Base-by-base conservation (phyloP, 1,284 basidiomycete genomes). In the Hortiboletus rubellus region DNA sequence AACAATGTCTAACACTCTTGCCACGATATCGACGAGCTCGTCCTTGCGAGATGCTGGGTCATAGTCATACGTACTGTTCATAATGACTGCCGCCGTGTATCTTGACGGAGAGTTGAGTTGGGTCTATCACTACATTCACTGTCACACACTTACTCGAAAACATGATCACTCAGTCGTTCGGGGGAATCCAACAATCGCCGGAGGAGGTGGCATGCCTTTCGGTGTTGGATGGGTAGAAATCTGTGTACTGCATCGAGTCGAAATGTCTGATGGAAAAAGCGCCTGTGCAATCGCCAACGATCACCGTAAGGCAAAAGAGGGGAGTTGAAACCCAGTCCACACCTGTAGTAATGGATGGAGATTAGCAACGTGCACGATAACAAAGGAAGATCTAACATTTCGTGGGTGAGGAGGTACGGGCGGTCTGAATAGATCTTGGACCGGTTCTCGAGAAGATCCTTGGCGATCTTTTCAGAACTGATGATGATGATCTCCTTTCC, bases 221-320 rank as follows among this genome's bases (percentile, higher is more conserved):
- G 41, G 7, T 64, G 50, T 37, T 60, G 63, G 18, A 31, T 36
- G 5, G 52, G 55, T 3, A 77, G 55, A 27, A 78, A 74, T 33
- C 50, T 43, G 0, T 40, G 14, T 10, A 24, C 47, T 2, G 47
- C 46, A 3, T 53, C 50, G 1, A 27, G 11, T 4, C 50, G 33
- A 24, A 52, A 72, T 11, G 61, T 59, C 34, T 72, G 66, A 33
- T 77, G 73, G 34, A 74, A 70, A 24, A 76, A 55, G 27, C 67
- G 68, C 31, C 79, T 61, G 34, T 74, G 72, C 1, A 63, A 58
- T 15, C 75, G 72, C 79, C 78, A 80, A 47, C 59, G 57, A 5
- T 72, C 66, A 2, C 72, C 70, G 50, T 80, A 79, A 6, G 64
- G 66, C 50, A 75, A 60, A 1, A 77, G 60, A 0, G 54, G 68